Conservation (phyloP, 1,284 basidiomycete genomes). For the Tilletia caries region DNA sequence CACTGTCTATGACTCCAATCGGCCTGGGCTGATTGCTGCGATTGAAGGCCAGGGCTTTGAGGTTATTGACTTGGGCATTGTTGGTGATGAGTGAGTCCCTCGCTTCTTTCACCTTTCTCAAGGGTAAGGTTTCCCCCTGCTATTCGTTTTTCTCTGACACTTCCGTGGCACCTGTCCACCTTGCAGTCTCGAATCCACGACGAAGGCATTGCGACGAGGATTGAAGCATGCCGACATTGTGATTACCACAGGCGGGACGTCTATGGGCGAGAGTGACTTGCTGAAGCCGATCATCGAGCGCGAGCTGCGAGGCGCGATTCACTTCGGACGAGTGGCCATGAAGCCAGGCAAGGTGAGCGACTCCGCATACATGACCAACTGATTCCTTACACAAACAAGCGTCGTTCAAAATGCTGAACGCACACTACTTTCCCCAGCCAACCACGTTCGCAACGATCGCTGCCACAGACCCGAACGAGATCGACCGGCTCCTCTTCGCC, state of each 20-base stretch:
- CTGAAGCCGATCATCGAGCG: constrained; percentile 79
- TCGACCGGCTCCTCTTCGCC: constrained; percentile 66
- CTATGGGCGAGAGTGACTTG: constrained; percentile 81
- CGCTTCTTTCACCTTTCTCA: too few species aligned
- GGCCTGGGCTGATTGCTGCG: constrained; percentile 70
- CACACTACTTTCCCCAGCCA: constrained; percentile 18
- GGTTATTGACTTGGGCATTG: constrained; percentile 77
- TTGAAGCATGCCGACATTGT: constrained; percentile 68
- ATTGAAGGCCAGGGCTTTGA: constrained; percentile 70
- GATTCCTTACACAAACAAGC: too few species aligned
- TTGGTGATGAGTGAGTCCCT: constrained; percentile 67
- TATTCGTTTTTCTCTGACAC: not conserved
- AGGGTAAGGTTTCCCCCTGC: not conserved
- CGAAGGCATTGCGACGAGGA: constrained; percentile 62
- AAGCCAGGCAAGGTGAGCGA: constrained; percentile 55
- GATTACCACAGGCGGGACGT: constrained; percentile 80
- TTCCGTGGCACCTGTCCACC: too few species aligned
- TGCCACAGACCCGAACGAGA: constrained; percentile 55
- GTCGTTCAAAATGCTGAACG: too few species aligned
- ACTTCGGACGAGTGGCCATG: constrained; percentile 69
- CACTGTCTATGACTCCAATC: constrained; percentile 66
- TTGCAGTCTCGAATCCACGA: constrained; percentile 65
- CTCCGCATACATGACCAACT: too few species aligned
- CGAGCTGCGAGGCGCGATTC: constrained; percentile 68
- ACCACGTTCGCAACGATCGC: constrained; percentile 76